Base-by-base conservation (phyloP, 495 filamentous ascomycete species). In the Penicillium soppii region DNA sequence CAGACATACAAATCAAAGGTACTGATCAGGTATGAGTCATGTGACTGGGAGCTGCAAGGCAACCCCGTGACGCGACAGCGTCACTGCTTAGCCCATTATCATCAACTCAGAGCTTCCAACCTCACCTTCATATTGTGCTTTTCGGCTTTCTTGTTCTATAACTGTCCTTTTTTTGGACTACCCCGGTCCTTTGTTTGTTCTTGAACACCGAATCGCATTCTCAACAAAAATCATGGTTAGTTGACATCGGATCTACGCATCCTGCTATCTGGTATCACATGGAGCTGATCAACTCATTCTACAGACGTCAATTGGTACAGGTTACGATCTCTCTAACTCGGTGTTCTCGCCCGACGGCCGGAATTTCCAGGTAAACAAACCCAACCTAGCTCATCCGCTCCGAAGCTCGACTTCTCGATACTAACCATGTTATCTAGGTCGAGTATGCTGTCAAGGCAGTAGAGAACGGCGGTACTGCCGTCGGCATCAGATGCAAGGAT, bases 391-490 rank as follows among this genome's bases (percentile, higher is more conserved):
- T 25, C 41, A 41, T 15, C 16, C 33, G 45, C 40, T 56, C 30
- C 13, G 25, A 22, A 23, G 23, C 20, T 27, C 35, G 20, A 21
- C 22, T 35, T 41, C 9, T 39, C 30, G 21, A 20, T 33, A 22
- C 52, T 60, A 27, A 66, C 49, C 41, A 35, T 25, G 35, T 26
- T 12, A 29, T 12, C 29, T 54, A 84, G 82, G 94, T 97, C 68
- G 94, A 98, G 79, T 98, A 98, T 74, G 94, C 94, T 51, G 85
- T 94, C 50, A 98, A 98, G 79, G 94, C 94, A 53, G 94, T 98
- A 43, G 94, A 98, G 77, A 97, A 96, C 65, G 94, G 95, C 52
- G 92, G 94, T 63, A 98, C 94, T 22, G 91, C 90, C 43, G 83
- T 98, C 76, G 94, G 94, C 58, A 95, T 98, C 71, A 81, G 92